Percentiles rank a stretch among this genome's conserved stretches.
Conservation (phyloP, 164 flowering plant species). For the Warburgia ugandensis region DNA sequence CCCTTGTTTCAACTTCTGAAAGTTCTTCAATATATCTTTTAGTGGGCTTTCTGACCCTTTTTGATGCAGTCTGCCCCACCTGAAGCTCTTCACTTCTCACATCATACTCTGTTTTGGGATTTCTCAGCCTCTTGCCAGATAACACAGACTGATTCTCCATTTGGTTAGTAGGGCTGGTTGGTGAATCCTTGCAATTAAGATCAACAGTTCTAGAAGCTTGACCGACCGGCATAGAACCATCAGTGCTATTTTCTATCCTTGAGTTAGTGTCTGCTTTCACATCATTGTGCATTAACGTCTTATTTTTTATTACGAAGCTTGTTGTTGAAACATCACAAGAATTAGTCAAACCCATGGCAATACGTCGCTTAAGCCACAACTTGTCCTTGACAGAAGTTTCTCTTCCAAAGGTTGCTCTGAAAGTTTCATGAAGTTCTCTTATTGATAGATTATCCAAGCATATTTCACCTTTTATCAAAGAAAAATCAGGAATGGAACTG, state of each 20-base stretch:
- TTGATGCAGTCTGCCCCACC: constrained; percentile 39
- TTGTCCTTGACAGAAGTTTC: constrained; percentile 91
- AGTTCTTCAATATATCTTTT: constrained; percentile 90
- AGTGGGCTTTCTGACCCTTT: constrained; percentile 90
- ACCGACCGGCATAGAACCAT: constrained; percentile 11
- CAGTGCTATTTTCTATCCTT: too few species aligned
- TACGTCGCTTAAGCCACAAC: constrained; percentile 91
- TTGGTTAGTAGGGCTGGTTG: constrained; percentile 12
- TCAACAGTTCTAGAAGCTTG: constrained; percentile 11
- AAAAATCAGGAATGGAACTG: constrained; percentile 50
- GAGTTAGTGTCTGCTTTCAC: constrained; percentile 11
- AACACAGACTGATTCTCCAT: constrained; percentile 19
- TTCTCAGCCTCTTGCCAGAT: constrained; percentile 27
- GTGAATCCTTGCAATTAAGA: constrained; percentile 18
- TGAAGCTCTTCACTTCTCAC: constrained; percentile 28
- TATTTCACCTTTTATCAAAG: constrained; percentile 53
- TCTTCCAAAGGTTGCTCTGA: constrained; percentile 87
- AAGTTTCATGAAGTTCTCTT: constrained; percentile 85
- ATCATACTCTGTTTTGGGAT: constrained; percentile 18
- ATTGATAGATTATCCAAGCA: constrained; percentile 70
- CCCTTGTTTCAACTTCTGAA: constrained; percentile 62
- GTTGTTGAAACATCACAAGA: constrained; percentile 76
- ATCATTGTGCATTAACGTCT: constrained; percentile 29
- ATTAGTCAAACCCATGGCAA: constrained; percentile 81
- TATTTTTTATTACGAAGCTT: constrained; percentile 46